Conservation (phyloP, 257 asterid species). For the Dorcoceras hygrometricum region DNA sequence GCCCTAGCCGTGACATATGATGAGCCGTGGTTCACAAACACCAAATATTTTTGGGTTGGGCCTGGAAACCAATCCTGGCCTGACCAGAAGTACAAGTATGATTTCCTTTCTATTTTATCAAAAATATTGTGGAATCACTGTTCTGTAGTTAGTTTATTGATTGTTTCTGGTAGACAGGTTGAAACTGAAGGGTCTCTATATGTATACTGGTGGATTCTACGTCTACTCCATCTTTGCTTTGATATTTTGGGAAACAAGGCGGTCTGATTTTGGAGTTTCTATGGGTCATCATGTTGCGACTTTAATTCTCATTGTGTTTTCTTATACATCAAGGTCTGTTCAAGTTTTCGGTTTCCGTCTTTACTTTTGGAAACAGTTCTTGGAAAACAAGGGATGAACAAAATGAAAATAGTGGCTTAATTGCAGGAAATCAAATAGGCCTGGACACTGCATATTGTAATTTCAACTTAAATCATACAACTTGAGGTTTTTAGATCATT, state of each 20-base stretch:
- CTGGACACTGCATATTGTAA: no score
- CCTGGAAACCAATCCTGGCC: constrained; percentile 93
- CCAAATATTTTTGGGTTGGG: constrained; percentile 83
- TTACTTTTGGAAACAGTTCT: neutral
- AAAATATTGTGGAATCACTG: neutral
- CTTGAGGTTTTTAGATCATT: neutral
- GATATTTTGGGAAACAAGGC: constrained; percentile 89
- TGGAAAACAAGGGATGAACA: neutral
- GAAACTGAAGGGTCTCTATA: constrained; percentile 80
- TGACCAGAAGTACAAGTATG: constrained; percentile 78
- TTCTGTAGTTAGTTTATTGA: constrained; percentile 1
- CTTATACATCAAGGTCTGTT: constrained; percentile 66
- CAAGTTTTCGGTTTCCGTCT: constrained; percentile 20
- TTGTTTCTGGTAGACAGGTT: constrained; percentile 50
- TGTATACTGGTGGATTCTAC: constrained; percentile 89
- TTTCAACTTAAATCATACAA: no score
- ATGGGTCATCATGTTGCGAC: constrained; percentile 89
- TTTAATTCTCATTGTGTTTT: constrained; percentile 63
- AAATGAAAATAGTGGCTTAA: neutral
- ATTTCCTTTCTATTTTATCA: constrained; percentile 14
- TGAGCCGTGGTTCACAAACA: constrained; percentile 85
- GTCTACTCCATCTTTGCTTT: constrained; percentile 87
- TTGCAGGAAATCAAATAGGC: neutral
- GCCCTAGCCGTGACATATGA: constrained; percentile 74
- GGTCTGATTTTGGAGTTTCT: constrained; percentile 93